A percentile compares a stretch with the other conserved stretches of the same genome.
phyloP scores from a whole-genome alignment of 2,329 filamentous ascomycete genomes.

The Xylariaceae sp. region DNA sequence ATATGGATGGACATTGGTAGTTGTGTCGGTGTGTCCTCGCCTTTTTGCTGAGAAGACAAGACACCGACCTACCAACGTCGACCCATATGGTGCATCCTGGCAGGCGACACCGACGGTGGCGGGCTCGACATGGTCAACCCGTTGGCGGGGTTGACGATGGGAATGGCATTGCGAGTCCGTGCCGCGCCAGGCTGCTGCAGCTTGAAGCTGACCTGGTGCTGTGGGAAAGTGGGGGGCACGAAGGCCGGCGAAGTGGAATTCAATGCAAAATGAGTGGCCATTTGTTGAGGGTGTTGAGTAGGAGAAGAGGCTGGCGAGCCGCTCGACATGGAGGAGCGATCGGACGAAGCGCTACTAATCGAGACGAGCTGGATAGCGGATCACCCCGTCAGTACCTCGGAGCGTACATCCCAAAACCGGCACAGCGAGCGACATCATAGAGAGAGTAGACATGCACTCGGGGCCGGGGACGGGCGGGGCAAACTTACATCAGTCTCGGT shows the following conservation, averaged over 20 bases:
- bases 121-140: constrained; percentile 85
- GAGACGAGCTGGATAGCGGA: constrained; percentile 66
- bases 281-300: constrained; percentile 76
- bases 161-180: constrained; percentile 88
- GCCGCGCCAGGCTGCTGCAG: constrained; percentile 87
- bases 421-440: background rate
- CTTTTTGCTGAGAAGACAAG: constrained; percentile 33
- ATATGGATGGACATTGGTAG: constrained; percentile 32
- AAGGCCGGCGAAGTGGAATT: constrained; percentile 62
- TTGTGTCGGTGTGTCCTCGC: constrained; percentile 29
- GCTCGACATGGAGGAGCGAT: constrained; percentile 90
- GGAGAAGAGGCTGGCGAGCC: constrained; percentile 90
- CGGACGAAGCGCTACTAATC: constrained; percentile 82
- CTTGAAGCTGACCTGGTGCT: constrained; percentile 64
- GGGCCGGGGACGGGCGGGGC: background rate
- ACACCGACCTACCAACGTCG: constrained; percentile 48
- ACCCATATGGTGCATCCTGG: constrained; percentile 53
- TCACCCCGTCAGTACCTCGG: constrained; percentile 11
- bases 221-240: constrained; percentile 60
- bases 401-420: background rate
- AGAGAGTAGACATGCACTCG: background rate
- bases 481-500: constrained; percentile 85
- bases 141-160: constrained; percentile 93
- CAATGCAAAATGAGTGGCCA: constrained; percentile 70
- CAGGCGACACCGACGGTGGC: constrained; percentile 63